These are phyloP conservation scores for Tarenaya hassleriana DNA, from an alignment of 345 rosid species.

Conservation along the genomic window DNA sequence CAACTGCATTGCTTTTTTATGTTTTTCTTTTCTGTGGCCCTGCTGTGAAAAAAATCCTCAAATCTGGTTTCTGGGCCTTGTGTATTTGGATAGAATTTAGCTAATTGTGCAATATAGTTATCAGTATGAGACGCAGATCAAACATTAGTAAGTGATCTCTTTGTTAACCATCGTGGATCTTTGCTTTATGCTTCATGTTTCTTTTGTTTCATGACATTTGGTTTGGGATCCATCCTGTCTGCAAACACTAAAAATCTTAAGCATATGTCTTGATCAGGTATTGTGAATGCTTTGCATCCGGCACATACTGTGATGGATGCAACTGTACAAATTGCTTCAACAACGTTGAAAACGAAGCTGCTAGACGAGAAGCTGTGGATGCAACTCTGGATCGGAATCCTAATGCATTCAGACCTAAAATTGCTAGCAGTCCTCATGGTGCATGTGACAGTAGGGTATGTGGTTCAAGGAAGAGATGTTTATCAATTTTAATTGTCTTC, in stretches of 20 bases:
- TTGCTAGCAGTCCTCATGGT: slow-evolving; percentile 58
- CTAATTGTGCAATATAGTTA: not conserved
- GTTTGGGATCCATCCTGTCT: too few relatives aligned
- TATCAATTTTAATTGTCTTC: too few relatives aligned
- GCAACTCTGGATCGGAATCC: slow-evolving; percentile 61
- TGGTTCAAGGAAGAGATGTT: not conserved
- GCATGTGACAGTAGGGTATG: slow-evolving; percentile 57
- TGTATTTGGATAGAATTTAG: too few relatives aligned
- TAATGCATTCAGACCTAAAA: slow-evolving; percentile 61
- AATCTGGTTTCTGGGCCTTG: too few relatives aligned
- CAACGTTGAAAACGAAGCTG: slow-evolving; percentile 51
- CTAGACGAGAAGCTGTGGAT: slow-evolving; percentile 56
- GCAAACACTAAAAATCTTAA: not conserved
- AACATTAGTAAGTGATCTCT: not conserved
- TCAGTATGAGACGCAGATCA: not conserved
- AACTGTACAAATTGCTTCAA: slow-evolving; percentile 69
- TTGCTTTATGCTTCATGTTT: not conserved
- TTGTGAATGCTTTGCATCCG: slow-evolving; percentile 85
- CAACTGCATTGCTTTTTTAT: too few relatives aligned
- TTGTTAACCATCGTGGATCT: not conserved
- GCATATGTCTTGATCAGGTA: slow-evolving; percentile 43
- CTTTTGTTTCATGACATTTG: too few relatives aligned
- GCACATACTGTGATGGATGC: slow-evolving; percentile 68
- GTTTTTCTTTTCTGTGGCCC: too few relatives aligned
- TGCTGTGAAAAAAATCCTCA: too few relatives aligned